phyloP scores from a whole-genome alignment of 1,284 basidiomycete genomes.

The Austroboletus novae-zelandiae region DNA sequence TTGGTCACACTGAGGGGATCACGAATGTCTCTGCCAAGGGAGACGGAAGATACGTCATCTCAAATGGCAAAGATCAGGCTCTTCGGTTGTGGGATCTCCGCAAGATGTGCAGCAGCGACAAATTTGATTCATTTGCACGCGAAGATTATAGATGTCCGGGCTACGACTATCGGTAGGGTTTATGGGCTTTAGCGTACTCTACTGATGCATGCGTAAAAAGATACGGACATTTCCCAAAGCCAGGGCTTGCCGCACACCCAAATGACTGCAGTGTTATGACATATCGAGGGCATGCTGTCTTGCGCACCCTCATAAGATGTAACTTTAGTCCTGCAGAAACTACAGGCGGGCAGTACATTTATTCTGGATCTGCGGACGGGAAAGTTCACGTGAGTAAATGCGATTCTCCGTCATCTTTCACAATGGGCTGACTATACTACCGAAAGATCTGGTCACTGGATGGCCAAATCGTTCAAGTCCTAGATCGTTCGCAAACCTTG shows the following conservation, averaged over 20 bases:
- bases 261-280: conserved; percentile 95
- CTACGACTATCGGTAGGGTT: conserved; percentile 79
- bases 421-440: conserved; percentile 7
- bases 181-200: not conserved
- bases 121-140: conserved; percentile 59
- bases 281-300: conserved; percentile 89
- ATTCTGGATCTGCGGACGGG: conserved; percentile 87
- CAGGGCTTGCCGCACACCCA: conserved; percentile 71
- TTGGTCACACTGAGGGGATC: conserved; percentile 94
- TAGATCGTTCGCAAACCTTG: conserved; percentile 79
- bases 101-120: conserved; percentile 78
- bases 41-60: conserved; percentile 93
- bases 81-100: conserved; percentile 93
- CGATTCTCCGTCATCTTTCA: not conserved
- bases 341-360: conserved; percentile 91
- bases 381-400: conserved; percentile 66
- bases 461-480: conserved; percentile 77
- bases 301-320: conserved; percentile 92
- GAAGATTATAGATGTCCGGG: conserved; percentile 57
- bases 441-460: conserved; percentile 92
- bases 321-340: conserved; percentile 93
- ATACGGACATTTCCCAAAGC: conserved; percentile 64
- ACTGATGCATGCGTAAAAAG: conserved; percentile 35
- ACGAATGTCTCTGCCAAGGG: conserved; percentile 87
- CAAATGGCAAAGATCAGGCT: conserved; percentile 97